These are phyloP conservation scores for Schwanniomyces yamadae DNA, from an alignment of 805 yeast species.

Conservation along the genomic window DNA sequence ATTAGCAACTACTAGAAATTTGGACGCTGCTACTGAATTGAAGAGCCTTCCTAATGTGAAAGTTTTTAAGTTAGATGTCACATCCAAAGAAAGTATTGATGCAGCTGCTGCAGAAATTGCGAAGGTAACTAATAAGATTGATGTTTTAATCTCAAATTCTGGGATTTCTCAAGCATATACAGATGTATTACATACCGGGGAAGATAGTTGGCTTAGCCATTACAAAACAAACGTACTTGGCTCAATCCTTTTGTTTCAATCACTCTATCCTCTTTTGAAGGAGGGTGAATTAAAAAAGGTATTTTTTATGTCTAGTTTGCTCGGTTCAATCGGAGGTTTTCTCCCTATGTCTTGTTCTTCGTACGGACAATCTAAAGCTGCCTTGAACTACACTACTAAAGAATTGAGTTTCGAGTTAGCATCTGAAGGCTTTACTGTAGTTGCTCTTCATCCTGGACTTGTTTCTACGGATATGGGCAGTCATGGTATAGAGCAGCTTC, in stretches of 20 bases:
- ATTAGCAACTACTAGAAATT: slow-evolving; percentile 40
- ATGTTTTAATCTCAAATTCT: slow-evolving; percentile 36
- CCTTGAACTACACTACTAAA: slow-evolving; percentile 27
- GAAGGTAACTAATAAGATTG: slow-evolving; percentile 17
- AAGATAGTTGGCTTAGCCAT: slow-evolving; percentile 15
- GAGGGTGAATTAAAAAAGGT: slow-evolving; percentile 23
- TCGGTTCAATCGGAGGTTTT: slow-evolving; percentile 24
- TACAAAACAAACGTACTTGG: slow-evolving; percentile 27
- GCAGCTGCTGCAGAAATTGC: slow-evolving; percentile 5
- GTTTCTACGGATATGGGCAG: slow-evolving; percentile 37
- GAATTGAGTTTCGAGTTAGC: slow-evolving; percentile 23
- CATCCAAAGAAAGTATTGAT: slow-evolving; percentile 28
- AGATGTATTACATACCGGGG: slow-evolving; percentile 15
- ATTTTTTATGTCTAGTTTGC: slow-evolving; percentile 24
- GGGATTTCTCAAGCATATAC: slow-evolving; percentile 15
- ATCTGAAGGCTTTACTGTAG: slow-evolving; percentile 22
- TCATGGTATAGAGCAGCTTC: slow-evolving; percentile 1
- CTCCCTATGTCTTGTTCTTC: slow-evolving; percentile 18
- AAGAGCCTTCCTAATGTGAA: slow-evolving; percentile 13
- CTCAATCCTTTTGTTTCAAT: slow-evolving; percentile 26
- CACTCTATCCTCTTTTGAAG: slow-evolving; percentile 23
- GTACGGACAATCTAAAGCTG: slow-evolving; percentile 39
- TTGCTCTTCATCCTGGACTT: slow-evolving; percentile 39
- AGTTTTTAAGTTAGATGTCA: slow-evolving; percentile 14
- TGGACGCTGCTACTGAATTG: slow-evolving; percentile 21